A percentile compares a stretch with the other conserved stretches of the same genome.
Evolutionary conservation across 257 asterid species (phyloP).

Genomic region (Fraxinus excelsior): DNA sequence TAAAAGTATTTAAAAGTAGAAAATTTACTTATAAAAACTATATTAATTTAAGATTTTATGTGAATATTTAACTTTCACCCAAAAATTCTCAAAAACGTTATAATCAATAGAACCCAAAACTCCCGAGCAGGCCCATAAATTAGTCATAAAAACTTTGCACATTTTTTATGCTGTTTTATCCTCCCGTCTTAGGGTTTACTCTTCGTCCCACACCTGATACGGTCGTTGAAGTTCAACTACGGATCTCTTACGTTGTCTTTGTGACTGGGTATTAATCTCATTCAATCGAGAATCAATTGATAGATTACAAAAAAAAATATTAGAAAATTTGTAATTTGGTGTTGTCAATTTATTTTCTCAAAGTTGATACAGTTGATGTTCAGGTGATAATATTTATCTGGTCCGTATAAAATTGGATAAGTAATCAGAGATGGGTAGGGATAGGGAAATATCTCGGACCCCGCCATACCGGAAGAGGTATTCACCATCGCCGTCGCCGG

Average conservation of each 20-base stretch:
- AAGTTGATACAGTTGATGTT: no score
- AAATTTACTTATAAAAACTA: no score
- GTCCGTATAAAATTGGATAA: conserved; percentile 24
- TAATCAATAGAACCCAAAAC: no score
- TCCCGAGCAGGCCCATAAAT: no score
- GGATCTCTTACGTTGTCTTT: conserved; percentile 21
- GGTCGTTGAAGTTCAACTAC: conserved; percentile 22
- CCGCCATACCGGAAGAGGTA: conserved; percentile 76
- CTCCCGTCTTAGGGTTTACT: conserved; percentile 41
- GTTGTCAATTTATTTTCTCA: not conserved
- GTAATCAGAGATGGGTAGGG: conserved; percentile 63
- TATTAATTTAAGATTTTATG: no score
- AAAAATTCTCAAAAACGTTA: no score
- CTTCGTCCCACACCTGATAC: conserved; percentile 6
- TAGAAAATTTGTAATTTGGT: conserved; percentile 2
- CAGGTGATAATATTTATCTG: conserved; percentile 27
- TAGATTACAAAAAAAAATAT: conserved; percentile 1
- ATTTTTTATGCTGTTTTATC: conserved; percentile 1
- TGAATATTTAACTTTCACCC: no score
- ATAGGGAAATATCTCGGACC: conserved; percentile 81
- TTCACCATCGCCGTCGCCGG: conserved; percentile 88
- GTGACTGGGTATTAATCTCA: conserved; percentile 20
- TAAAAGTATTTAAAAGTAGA: no score
- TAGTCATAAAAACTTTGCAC: conserved; percentile 2
- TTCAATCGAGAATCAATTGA: conserved; percentile 3